phyloP scores from a whole-genome alignment of 352 stramenopile species.

The Phytophthora uliginosa region DNA sequence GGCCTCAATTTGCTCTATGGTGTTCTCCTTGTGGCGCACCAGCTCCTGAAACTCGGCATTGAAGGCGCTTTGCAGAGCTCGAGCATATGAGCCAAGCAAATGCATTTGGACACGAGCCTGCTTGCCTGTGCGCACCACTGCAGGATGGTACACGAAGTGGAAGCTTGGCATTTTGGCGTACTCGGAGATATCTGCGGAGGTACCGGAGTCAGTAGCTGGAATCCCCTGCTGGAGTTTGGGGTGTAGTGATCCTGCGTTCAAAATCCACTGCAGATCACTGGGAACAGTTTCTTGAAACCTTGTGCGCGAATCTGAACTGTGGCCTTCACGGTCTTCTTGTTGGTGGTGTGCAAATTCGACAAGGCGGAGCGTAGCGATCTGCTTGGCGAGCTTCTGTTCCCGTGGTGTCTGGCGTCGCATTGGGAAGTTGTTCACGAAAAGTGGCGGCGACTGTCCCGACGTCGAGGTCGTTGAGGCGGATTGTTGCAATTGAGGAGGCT shows the following conservation, averaged over 20 bases:
- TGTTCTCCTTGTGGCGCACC: constrained; percentile 76
- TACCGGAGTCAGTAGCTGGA: not conserved
- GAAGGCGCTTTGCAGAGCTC: constrained; percentile 77
- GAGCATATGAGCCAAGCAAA: constrained; percentile 79
- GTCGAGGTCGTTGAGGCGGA: constrained; percentile 9
- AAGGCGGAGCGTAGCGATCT: constrained; percentile 70
- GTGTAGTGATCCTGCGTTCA: constrained; percentile 59
- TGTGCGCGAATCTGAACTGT: constrained; percentile 25
- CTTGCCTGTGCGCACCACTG: constrained; percentile 76
- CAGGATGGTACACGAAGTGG: constrained; percentile 91
- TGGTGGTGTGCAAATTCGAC: constrained; percentile 75
- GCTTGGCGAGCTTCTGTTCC: constrained; percentile 60
- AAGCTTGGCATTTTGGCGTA: constrained; percentile 61
- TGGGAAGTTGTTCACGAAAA: constrained; percentile 88
- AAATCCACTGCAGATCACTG: constrained; percentile 66
- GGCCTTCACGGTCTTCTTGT: constrained; percentile 46
- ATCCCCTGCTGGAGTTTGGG: constrained; percentile 37
- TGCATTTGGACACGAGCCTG: constrained; percentile 92
- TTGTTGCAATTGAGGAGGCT: not conserved
- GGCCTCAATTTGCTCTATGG: constrained; percentile 89
- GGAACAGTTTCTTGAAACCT: constrained; percentile 68
- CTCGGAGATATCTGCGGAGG: constrained; percentile 12
- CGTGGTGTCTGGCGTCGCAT: constrained; percentile 63
- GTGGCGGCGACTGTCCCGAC: constrained; percentile 3
- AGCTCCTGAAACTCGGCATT: constrained; percentile 91